phyloP scores from a whole-genome alignment of 306 rosid species.

The Sphenostylis stenocarpa region DNA sequence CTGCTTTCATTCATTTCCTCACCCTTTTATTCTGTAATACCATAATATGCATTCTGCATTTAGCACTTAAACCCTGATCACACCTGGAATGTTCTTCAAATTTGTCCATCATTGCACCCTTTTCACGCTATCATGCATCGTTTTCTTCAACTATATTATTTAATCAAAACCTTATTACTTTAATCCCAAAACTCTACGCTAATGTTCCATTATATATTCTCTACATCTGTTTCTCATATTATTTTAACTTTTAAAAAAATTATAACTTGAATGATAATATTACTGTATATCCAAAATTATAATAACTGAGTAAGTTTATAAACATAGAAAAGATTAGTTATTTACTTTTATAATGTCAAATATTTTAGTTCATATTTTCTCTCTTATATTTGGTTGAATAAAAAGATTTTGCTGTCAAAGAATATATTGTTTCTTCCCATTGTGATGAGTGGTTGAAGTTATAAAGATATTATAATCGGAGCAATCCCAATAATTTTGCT shows the following conservation, averaged over 20 bases:
- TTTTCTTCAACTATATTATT: not conserved
- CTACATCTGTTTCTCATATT: too few relatives aligned
- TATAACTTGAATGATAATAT: too few relatives aligned
- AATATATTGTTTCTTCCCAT: not conserved
- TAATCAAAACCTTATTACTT: too few relatives aligned
- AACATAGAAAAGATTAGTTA: not conserved
- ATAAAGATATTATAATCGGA: not conserved
- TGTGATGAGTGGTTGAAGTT: constrained; percentile 5
- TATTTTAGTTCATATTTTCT: not conserved
- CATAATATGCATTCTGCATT: not conserved
- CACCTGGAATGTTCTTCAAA: constrained; percentile 58
- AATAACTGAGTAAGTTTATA: too few relatives aligned
- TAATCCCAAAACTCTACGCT: too few relatives aligned
- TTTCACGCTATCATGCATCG: not conserved
- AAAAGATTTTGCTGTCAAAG: not conserved
- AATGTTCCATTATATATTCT: too few relatives aligned
- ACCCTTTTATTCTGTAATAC: not conserved
- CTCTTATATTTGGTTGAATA: not conserved
- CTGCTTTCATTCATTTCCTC: constrained; percentile 6
- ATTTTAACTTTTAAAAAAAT: too few relatives aligned
- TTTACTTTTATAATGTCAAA: not conserved
- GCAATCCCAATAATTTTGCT: constrained; percentile 6
- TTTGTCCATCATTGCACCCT: constrained; percentile 15
- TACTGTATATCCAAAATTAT: too few relatives aligned
- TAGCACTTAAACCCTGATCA: constrained; percentile 21